Evolutionary conservation across 768 basidiomycete genomes (phyloP).

Genomic region (Bullera alba): DNA sequence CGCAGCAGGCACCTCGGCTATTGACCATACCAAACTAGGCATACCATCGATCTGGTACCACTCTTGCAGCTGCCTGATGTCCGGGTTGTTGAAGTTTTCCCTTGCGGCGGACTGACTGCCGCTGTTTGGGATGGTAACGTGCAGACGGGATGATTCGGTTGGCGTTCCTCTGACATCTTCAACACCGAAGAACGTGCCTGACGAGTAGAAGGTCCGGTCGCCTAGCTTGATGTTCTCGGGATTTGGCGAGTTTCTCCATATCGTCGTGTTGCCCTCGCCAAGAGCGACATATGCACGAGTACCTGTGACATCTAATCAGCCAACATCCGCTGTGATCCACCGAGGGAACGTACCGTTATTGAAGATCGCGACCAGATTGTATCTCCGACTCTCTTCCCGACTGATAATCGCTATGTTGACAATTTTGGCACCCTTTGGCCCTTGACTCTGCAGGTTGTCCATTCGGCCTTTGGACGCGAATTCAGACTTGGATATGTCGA

Average conservation of each 20-base stretch:
- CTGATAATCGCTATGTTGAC: constrained; percentile 61
- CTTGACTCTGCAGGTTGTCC: constrained; percentile 5
- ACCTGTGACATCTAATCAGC: constrained; percentile 48
- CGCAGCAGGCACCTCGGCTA: constrained; percentile 28
- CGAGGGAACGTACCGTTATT: constrained; percentile 52
- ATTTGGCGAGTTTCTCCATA: constrained; percentile 47
- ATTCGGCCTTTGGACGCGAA: constrained; percentile 11
- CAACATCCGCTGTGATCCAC: not conserved
- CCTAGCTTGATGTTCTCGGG: constrained; percentile 58
- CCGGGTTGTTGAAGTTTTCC: constrained; percentile 27
- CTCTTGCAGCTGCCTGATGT: constrained; percentile 21
- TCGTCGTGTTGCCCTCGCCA: constrained; percentile 18
- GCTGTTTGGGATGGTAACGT: constrained; percentile 17
- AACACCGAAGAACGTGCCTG: constrained; percentile 28
- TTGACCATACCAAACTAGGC: constrained; percentile 30
- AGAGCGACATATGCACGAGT: constrained; percentile 71
- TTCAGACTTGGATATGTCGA: constrained; percentile 24
- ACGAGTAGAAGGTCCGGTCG: constrained; percentile 48
- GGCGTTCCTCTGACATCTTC: constrained; percentile 22
- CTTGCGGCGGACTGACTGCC: constrained; percentile 24
- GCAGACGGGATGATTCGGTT: constrained; percentile 16
- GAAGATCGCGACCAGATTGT: constrained; percentile 75
- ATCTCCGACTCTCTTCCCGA: constrained; percentile 58
- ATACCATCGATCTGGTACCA: constrained; percentile 15
- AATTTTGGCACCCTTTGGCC: constrained; percentile 45